phyloP scores from a whole-genome alignment of 2,329 filamentous ascomycete genomes.

The Zymoseptoria brevis region DNA sequence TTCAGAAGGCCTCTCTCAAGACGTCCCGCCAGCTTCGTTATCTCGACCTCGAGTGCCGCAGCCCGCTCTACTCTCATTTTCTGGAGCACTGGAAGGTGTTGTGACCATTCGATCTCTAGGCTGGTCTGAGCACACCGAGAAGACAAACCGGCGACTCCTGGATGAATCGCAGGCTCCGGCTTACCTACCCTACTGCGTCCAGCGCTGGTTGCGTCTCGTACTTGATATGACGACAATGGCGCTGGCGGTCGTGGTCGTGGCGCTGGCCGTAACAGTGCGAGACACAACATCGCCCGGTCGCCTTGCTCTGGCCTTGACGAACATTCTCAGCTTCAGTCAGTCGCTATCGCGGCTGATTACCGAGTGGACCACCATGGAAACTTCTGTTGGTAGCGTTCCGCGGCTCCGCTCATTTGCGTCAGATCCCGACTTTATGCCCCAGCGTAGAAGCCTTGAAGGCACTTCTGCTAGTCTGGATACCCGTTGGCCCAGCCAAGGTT shows the following conservation, averaged over 20 bases:
- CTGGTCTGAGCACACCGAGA: constrained; percentile 35
- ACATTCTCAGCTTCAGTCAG: constrained; percentile 1
- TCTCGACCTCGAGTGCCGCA: constrained; percentile 46
- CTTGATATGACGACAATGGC: constrained; percentile 28
- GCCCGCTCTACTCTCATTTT: constrained; percentile 46
- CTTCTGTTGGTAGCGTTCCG: constrained; percentile 1
- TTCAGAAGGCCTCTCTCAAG: constrained; percentile 41
- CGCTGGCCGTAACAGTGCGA: not conserved
- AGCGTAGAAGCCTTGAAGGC: too few relatives aligned
- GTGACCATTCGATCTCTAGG: constrained; percentile 46
- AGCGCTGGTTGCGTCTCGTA: constrained; percentile 38
- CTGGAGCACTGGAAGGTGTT: constrained; percentile 42
- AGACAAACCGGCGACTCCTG: constrained; percentile 32
- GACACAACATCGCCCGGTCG: not conserved
- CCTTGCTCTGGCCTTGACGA: not conserved
- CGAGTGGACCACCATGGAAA: constrained; percentile 5
- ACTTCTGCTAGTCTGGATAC: not conserved
- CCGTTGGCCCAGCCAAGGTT: constrained; percentile 2
- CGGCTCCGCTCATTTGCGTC: not conserved
- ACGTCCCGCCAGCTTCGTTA: constrained; percentile 44
- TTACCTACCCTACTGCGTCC: constrained; percentile 39
- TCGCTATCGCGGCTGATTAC: not conserved
- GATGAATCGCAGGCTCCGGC: constrained; percentile 38
- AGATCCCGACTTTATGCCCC: not conserved
- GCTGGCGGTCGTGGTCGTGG: constrained; percentile 2